A percentile compares a stretch with the other conserved stretches of the same genome.
phyloP scores from a whole-genome alignment of 2,329 filamentous ascomycete species.

The Ophiostoma sp. region DNA sequence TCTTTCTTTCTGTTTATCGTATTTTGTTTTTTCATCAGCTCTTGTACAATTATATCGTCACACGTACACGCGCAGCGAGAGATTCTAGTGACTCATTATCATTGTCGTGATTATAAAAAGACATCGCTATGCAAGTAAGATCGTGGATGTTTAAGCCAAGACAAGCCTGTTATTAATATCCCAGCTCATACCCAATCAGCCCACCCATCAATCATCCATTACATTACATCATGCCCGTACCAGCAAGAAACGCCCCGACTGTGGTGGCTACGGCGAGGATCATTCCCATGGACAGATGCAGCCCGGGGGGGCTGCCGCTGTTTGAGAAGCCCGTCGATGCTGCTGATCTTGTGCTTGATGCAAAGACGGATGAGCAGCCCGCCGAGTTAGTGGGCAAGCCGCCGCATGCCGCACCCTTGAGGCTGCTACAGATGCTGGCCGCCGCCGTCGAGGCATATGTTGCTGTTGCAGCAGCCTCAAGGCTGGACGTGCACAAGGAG shows the following conservation, averaged over 20 bases:
- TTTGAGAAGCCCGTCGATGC: slow-evolving; percentile 12
- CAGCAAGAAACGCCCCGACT: neutral
- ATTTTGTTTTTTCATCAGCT: neutral
- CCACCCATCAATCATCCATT: neutral
- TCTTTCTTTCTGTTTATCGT: neutral
- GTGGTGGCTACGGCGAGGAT: neutral
- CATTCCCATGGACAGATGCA: neutral
- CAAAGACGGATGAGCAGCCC: slow-evolving; percentile 19
- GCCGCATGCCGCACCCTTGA: slow-evolving; percentile 25
- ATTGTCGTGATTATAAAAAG: too few relatives aligned
- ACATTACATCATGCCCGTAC: neutral
- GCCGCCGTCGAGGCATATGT: slow-evolving; percentile 18
- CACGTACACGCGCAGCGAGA: neutral
- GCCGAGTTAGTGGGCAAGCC: slow-evolving; percentile 23
- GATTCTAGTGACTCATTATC: too few relatives aligned
- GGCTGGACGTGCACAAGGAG: slow-evolving; percentile 46
- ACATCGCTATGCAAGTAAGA: too few relatives aligned
- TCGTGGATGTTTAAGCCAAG: too few relatives aligned
- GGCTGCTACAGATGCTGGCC: slow-evolving; percentile 28
- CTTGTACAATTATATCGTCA: neutral
- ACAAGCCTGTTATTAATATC: too few relatives aligned
- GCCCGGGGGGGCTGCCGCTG: neutral
- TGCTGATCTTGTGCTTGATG: slow-evolving; percentile 1
- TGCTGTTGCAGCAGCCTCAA: slow-evolving; percentile 36
- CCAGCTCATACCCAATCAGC: too few relatives aligned